Conservation (phyloP, 352 stramenopile species). For the Phytopythium delawarense region DNA sequence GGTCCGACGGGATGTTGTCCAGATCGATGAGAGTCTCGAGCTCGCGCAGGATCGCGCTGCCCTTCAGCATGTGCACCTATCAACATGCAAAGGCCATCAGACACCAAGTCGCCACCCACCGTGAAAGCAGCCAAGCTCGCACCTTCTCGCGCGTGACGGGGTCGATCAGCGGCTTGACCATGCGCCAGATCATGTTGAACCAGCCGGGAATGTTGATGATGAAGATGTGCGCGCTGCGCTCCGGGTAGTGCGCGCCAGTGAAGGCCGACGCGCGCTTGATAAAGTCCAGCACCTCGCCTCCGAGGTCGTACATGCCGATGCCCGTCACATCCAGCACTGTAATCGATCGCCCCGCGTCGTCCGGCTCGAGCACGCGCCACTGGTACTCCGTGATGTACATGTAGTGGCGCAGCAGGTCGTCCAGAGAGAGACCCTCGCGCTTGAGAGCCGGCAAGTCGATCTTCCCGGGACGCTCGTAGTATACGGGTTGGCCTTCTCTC, state of each 20-base stretch:
- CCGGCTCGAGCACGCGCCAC: conserved; percentile 79
- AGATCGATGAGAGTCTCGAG: conserved; percentile 67
- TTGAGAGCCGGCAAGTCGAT: conserved; percentile 86
- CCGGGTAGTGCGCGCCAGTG: conserved; percentile 91
- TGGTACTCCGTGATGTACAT: conserved; percentile 92
- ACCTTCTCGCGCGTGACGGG: conserved; percentile 95
- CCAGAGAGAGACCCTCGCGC: conserved; percentile 82
- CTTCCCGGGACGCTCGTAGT: conserved; percentile 84
- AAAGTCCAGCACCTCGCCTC: conserved; percentile 85
- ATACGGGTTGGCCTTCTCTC: conserved; percentile 69
- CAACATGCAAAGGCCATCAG: not conserved
- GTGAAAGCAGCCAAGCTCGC: not conserved
- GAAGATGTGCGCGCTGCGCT: conserved; percentile 92
- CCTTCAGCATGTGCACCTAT: conserved; percentile 82
- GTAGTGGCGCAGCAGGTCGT: conserved; percentile 87
- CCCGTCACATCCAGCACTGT: conserved; percentile 83
- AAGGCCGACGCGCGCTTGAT: conserved; percentile 84
- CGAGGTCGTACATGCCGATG: conserved; percentile 87
- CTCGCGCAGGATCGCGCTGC: conserved; percentile 67
- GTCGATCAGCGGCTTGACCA: conserved; percentile 92
- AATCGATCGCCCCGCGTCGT: conserved; percentile 65
- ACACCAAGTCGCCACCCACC: not conserved
- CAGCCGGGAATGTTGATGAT: conserved; percentile 95
- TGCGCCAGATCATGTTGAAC: conserved; percentile 93
- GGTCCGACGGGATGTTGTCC: conserved; percentile 66